Percentiles rank a stretch among this genome's conserved stretches.
Conservation (phyloP, 2,329 filamentous ascomycete genomes). For the Colletotrichum chrysophilum region DNA sequence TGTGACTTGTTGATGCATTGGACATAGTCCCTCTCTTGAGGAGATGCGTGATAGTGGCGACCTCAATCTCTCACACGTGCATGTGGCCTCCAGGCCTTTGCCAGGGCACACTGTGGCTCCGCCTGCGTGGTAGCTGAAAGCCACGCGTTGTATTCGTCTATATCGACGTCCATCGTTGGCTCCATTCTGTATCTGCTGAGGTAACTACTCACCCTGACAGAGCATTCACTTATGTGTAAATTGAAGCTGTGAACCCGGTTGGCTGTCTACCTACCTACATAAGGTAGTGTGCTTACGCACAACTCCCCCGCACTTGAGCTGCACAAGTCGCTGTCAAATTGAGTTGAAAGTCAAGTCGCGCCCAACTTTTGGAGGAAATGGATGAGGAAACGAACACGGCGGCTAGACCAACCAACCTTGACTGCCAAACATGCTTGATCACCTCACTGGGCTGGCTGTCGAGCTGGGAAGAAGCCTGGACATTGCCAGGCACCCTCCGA, state of each 20-base stretch:
- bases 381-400: slow-evolving; percentile 6
- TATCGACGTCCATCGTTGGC: background rate
- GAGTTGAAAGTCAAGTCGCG: background rate
- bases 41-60: background rate
- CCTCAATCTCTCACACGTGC: background rate
- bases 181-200: background rate
- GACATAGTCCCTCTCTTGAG: background rate
- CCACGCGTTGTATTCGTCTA: background rate
- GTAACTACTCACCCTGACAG: background rate
- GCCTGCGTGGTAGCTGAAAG: background rate
- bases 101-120: background rate
- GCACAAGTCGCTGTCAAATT: background rate
- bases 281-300: background rate
- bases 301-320: background rate
- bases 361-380: background rate
- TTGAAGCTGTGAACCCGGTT: background rate
- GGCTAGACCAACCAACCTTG: background rate
- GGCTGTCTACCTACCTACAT: background rate
- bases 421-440: background rate
- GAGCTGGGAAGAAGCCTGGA: slow-evolving; percentile 10
- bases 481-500: background rate
- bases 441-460: background rate
- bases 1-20: background rate
- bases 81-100: background rate
- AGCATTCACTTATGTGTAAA: background rate